Evolutionary conservation across 176 grass and related monocot species (phyloP).

Genomic region (Aegilops sharonensis): DNA sequence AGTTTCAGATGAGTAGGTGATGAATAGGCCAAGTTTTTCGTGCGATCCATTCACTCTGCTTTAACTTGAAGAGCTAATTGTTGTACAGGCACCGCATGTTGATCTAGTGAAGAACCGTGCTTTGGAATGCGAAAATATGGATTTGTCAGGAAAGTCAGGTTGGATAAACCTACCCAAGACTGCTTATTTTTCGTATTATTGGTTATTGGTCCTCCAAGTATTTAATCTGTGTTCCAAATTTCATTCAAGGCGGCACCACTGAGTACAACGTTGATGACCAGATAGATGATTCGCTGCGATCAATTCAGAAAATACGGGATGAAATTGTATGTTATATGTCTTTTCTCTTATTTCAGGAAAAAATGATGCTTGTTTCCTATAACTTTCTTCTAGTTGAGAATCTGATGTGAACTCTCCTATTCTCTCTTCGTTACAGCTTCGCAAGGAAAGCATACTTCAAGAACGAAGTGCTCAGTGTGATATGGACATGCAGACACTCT

Average conservation of each 20-base stretch:
- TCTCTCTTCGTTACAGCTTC: conserved; percentile 25
- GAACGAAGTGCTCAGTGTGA: conserved; percentile 41
- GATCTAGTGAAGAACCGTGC: neutral
- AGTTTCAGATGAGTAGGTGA: neutral
- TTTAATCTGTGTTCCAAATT: neutral
- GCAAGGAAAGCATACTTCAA: conserved; percentile 18
- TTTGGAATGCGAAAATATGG: neutral
- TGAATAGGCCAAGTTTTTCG: neutral
- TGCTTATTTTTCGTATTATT: conserved; percentile 7
- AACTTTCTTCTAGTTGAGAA: neutral
- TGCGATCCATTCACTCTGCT: conserved; percentile 9
- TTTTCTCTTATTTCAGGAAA: neutral
- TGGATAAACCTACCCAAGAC: neutral
- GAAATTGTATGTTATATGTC: conserved; percentile 12
- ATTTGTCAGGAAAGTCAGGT: neutral
- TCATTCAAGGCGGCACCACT: neutral
- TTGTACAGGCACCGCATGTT: neutral
- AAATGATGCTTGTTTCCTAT: neutral
- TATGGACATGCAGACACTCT: conserved; percentile 42
- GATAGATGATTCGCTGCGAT: neutral
- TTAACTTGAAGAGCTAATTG: conserved; percentile 15
- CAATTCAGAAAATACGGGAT: conserved; percentile 14
- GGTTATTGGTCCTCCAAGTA: neutral
- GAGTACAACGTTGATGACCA: neutral
- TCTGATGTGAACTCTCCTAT: neutral